Conservation (phyloP, 2,329 filamentous ascomycete genomes). For the Talaromyces piceae region DNA sequence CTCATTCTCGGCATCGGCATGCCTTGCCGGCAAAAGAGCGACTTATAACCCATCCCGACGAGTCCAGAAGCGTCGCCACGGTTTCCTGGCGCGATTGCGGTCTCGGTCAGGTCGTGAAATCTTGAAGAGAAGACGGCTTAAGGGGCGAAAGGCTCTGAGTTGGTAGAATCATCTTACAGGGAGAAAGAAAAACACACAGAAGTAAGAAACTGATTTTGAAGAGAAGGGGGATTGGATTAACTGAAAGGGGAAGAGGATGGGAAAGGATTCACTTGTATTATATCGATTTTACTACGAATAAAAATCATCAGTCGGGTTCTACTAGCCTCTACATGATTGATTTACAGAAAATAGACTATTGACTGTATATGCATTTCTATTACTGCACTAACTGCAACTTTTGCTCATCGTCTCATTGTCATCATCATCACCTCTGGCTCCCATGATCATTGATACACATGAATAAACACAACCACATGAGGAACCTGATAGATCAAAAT, state of each 20-base stretch:
- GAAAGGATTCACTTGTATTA: neutral
- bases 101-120: conserved; percentile 48
- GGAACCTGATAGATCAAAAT: neutral
- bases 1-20: conserved; percentile 38
- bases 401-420: conserved; percentile 10
- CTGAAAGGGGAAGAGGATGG: neutral
- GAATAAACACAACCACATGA: conserved; percentile 4
- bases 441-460: conserved; percentile 3
- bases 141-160: conserved; percentile 46
- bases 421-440: conserved; percentile 9
- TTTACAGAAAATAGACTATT: no score
- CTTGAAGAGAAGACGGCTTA: conserved; percentile 47
- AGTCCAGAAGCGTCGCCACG: conserved; percentile 55
- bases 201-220: neutral
- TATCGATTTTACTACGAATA: no score
- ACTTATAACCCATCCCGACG: conserved; percentile 54
- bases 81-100: conserved; percentile 49
- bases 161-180: no score
- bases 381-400: conserved; percentile 5
- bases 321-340: no score
- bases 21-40: conserved; percentile 39
- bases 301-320: no score
- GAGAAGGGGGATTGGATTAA: no score
- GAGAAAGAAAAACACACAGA: no score
- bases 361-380: no score